phyloP scores from a whole-genome alignment of 805 yeast species.

The Tanozyma kutaoensis region DNA sequence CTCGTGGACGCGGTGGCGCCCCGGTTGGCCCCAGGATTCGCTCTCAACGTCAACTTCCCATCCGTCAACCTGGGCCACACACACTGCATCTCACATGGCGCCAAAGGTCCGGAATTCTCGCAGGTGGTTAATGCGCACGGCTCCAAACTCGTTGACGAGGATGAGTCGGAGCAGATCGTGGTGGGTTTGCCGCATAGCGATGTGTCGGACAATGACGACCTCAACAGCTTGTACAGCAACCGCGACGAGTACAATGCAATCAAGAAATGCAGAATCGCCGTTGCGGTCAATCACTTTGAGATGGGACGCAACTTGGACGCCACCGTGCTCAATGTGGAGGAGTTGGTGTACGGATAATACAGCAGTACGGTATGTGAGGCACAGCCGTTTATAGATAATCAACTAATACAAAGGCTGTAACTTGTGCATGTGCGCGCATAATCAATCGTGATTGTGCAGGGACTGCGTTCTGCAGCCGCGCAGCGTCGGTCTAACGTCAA shows the following conservation, averaged over 20 bases:
- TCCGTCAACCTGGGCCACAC: slow-evolving; percentile 12
- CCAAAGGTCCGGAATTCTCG: slow-evolving; percentile 2
- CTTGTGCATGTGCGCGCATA: no score
- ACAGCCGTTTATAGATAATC: no score
- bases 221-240: background rate
- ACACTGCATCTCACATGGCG: slow-evolving; percentile 7
- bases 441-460: no score
- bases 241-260: background rate
- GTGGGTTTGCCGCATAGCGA: no score
- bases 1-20: slow-evolving; percentile 7
- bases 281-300: background rate
- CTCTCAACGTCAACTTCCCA: slow-evolving; percentile 16
- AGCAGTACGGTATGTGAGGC: no score
- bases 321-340: background rate
- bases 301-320: background rate
- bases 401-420: no score
- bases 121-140: slow-evolving; percentile 2
- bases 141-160: background rate
- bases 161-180: no score
- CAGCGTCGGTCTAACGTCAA: no score
- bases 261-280: background rate
- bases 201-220: background rate
- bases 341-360: background rate
- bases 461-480: no score
- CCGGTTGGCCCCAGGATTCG: slow-evolving; percentile 1